Percentiles rank a stretch among this genome's conserved stretches.
phyloP scores from a whole-genome alignment of 1,139 yeast genomes.

The Debaryomyces subglobosus region DNA sequence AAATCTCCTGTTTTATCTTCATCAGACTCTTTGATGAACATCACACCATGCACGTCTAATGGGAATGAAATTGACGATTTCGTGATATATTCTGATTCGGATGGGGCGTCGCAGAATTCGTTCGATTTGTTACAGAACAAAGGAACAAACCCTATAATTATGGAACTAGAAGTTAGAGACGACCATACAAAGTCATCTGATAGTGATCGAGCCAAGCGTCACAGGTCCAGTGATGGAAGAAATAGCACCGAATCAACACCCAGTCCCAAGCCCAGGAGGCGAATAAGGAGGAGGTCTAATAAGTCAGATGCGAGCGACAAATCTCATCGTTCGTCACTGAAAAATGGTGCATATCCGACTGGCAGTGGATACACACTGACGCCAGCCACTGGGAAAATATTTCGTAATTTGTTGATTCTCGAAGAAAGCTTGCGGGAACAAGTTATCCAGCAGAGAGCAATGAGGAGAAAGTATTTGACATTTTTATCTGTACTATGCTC shows the following conservation, averaged over 20 bases:
- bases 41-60: constrained; percentile 28
- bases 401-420: constrained; percentile 75
- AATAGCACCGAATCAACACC: constrained; percentile 22
- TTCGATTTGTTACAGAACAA: constrained; percentile 17
- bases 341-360: constrained; percentile 20
- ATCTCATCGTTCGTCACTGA: constrained; percentile 19
- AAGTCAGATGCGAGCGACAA: constrained; percentile 33
- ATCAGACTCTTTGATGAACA: constrained; percentile 18
- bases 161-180: constrained; percentile 5
- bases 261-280: constrained; percentile 26
- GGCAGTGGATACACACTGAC: constrained; percentile 47
- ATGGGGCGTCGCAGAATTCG: constrained; percentile 41
- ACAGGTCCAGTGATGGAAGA: constrained; percentile 7
- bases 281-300: constrained; percentile 34
- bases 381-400: constrained; percentile 72
- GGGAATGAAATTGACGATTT: constrained; percentile 29
- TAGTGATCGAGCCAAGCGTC: constrained; percentile 9
- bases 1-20: constrained; percentile 29
- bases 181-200: background rate
- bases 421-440: constrained; percentile 87
- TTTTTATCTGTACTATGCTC: constrained; percentile 61
- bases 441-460: constrained; percentile 66
- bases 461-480: constrained; percentile 72
- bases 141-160: background rate
- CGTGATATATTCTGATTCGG: constrained; percentile 44